Conservation (phyloP, 2,329 filamentous ascomycete species). For the Magnaporthiopsis incrustans region DNA sequence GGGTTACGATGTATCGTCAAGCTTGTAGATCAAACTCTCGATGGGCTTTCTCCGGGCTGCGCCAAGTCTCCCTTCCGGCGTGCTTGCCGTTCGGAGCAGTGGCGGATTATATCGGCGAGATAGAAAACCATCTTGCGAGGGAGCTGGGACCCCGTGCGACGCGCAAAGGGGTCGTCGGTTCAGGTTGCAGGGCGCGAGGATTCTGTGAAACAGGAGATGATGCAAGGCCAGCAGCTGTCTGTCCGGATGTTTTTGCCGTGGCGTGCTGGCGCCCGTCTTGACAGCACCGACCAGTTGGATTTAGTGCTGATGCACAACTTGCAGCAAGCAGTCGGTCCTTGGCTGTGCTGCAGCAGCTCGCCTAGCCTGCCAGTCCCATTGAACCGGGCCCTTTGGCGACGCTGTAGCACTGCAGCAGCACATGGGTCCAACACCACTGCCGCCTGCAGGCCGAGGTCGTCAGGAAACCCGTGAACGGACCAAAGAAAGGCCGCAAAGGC, state of each 20-base stretch:
- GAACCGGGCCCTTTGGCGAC: background rate
- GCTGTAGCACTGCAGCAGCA: too few species aligned
- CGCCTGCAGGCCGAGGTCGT: background rate
- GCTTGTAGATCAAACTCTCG: background rate
- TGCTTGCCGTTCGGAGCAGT: background rate
- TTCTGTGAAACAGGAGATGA: background rate
- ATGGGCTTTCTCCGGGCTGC: background rate
- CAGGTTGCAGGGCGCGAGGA: background rate
- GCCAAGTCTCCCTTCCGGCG: too few species aligned
- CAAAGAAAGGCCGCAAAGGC: background rate
- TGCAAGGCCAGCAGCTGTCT: background rate
- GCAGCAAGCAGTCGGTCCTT: background rate
- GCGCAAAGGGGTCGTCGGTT: background rate
- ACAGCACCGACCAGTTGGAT: background rate
- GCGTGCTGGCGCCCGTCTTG: background rate
- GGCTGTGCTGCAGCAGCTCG: background rate
- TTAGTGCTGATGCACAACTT: background rate
- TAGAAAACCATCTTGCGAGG: background rate
- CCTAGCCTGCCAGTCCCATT: background rate
- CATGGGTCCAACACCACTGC: background rate
- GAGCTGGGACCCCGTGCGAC: background rate
- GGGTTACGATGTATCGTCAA: background rate
- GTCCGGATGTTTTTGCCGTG: background rate
- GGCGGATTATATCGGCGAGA: background rate
- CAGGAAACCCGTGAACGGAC: too few species aligned